Evolutionary conservation across 2,329 filamentous ascomycete genomes (phyloP), one percentile per base, ranked within the genome.

Genomic region (Penicillium decumbens): DNA sequence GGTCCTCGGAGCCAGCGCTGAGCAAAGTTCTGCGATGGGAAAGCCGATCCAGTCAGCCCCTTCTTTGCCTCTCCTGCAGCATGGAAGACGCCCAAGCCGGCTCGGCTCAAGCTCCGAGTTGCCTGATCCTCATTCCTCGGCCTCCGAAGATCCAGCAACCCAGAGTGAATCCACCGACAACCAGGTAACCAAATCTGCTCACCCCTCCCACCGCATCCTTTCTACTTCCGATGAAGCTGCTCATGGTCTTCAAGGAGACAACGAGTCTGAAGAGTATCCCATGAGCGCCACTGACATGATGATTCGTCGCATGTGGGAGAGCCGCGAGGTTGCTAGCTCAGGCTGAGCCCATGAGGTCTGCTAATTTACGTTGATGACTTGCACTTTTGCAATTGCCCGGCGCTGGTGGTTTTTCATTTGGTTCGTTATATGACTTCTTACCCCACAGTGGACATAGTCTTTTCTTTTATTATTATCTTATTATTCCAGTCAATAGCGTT

Each of bases 221-320:
- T 69, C 67, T 8, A 64, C 65, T 32, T 71, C 70, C 15, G 65
- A 65, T 28, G 68, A 72, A 25, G 58, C 57, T 12, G 43, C 57
- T 8, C 61, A 60, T 41, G 58, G 50, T 23, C 47, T 53, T 15
- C 50, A 50, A 6, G 48, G 51, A 25, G 59, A 60, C 13, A 59
- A 64, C 12, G 58, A 62, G 2, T 45, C 55, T 10, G 59, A 63
- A 15, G 60, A 55, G 7, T 57, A 53, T 25, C 63, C 57, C 15
- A 54, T 65, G 2, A 65, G 56, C 43, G 69, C 71, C 46, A 53
- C 59, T 4, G 70, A 70, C 29, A 61, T 74, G 59, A 65, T 74
- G 60, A 63, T 73, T 45, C 68, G 70, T 37, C 68, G 71, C 41
- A 70, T 73, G 59, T 74, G 71, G 71, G 69, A 73, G 41, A 72